phyloP scores from a whole-genome alignment of 805 yeast genomes.

The Wickerhamiella hasegawae region DNA sequence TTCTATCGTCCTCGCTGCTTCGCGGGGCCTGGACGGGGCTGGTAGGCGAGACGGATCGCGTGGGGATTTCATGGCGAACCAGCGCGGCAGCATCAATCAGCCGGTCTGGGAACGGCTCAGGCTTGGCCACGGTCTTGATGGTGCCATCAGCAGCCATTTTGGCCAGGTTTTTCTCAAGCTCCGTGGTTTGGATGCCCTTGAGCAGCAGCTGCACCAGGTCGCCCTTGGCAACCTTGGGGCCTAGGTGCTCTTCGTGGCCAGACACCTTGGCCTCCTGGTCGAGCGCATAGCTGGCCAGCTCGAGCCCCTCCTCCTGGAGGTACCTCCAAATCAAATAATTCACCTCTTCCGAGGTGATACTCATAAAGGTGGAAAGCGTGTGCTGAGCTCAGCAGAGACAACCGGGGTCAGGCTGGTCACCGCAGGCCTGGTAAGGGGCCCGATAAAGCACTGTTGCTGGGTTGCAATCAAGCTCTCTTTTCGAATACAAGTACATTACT shows the following conservation, averaged over 20 bases:
- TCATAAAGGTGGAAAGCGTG: too few relatives aligned
- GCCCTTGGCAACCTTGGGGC: conserved; percentile 52
- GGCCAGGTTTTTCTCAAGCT: conserved; percentile 31
- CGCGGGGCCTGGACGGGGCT: not conserved
- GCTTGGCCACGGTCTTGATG: not conserved
- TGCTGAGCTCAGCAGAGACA: too few relatives aligned
- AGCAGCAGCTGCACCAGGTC: conserved; percentile 69
- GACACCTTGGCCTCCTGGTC: conserved; percentile 56
- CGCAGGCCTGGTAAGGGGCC: too few relatives aligned
- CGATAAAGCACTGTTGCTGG: too few relatives aligned
- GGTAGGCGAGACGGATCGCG: not conserved
- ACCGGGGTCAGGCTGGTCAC: too few relatives aligned
- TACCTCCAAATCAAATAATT: conserved; percentile 90
- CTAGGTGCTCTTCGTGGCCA: conserved; percentile 35
- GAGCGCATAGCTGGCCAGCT: conserved; percentile 63
- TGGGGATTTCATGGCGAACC: not conserved
- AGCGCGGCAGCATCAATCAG: not conserved
- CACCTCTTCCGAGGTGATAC: conserved; percentile 65
- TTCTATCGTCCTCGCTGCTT: not conserved
- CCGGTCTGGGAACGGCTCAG: not conserved
- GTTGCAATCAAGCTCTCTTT: too few relatives aligned
- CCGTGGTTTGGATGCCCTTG: conserved; percentile 66
- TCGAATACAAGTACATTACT: too few relatives aligned
- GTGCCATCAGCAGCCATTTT: not conserved
- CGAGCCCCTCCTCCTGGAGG: conserved; percentile 55